These are phyloP conservation scores for Lathyrus tuberosus DNA, from an alignment of 306 rosid species.

Conservation along the genomic window DNA sequence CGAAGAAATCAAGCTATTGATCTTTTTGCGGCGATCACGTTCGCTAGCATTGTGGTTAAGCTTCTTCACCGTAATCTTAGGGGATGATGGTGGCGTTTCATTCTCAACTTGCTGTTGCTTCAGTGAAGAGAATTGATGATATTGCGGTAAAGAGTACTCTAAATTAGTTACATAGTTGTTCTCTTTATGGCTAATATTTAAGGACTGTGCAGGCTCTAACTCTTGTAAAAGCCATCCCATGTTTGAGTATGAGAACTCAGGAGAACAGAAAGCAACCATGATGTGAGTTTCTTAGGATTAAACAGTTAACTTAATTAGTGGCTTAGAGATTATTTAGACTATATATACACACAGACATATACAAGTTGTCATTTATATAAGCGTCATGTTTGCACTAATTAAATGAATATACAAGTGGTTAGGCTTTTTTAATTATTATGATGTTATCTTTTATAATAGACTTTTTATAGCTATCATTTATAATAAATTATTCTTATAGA, in stretches of 20 bases:
- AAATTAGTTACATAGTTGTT: not conserved
- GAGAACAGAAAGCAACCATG: conserved; percentile 40
- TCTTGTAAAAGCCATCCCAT: conserved; percentile 42
- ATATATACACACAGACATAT: not conserved
- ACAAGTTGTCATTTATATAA: conserved; percentile 1
- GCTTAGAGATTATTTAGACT: not conserved
- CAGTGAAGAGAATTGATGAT: conserved; percentile 25
- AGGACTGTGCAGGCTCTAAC: not conserved
- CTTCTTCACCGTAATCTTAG: conserved; percentile 45
- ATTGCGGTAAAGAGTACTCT: not conserved
- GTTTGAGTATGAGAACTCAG: conserved; percentile 27
- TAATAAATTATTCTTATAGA: too few relatives aligned
- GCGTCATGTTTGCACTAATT: not conserved
- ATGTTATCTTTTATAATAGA: not conserved
- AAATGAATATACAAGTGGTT: not conserved
- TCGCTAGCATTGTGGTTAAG: conserved; percentile 79
- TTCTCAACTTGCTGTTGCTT: not conserved
- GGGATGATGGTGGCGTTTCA: not conserved
- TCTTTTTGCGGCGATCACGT: conserved; percentile 79
- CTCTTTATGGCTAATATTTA: not conserved
- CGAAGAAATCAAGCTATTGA: conserved; percentile 61
- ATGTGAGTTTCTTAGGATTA: not conserved
- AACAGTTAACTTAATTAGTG: not conserved
- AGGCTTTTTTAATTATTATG: not conserved
- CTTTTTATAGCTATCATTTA: too few relatives aligned